A percentile compares a stretch with the other conserved stretches of the same genome.
phyloP scores from a whole-genome alignment of 352 stramenopile species.

The Paralagenidium karlingii region DNA sequence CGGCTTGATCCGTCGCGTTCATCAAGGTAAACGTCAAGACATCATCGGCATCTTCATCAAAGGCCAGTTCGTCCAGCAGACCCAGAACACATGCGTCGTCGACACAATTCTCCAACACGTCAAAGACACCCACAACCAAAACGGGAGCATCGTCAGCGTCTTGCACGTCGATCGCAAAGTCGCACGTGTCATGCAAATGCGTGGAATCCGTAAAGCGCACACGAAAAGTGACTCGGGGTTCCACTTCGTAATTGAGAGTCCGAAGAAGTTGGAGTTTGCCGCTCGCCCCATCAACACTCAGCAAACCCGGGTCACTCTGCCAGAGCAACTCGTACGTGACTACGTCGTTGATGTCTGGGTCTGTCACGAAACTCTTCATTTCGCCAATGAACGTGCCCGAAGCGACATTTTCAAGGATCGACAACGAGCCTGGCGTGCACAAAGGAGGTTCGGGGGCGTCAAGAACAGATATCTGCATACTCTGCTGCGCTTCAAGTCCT shows the following conservation, averaged over 20 bases:
- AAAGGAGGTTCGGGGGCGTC: constrained; percentile 26
- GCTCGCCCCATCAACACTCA: constrained; percentile 1
- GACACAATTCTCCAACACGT: constrained; percentile 29
- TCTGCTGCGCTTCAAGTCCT: constrained; percentile 14
- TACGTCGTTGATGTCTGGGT: constrained; percentile 10
- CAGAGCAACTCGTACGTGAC: constrained; percentile 6
- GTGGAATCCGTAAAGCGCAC: constrained; percentile 30
- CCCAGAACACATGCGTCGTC: constrained; percentile 26
- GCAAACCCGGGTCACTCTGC: constrained; percentile 5
- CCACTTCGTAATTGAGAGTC: constrained; percentile 24
- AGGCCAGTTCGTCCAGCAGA: constrained; percentile 18
- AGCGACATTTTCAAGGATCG: constrained; percentile 10
- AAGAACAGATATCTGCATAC: constrained; percentile 14
- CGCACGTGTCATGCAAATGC: constrained; percentile 17
- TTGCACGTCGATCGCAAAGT: constrained; percentile 23
- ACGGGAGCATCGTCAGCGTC: constrained; percentile 32
- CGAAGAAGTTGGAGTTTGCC: constrained; percentile 11
- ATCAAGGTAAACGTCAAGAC: constrained; percentile 18
- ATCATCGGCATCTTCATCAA: constrained; percentile 27
- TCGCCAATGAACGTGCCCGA: constrained; percentile 4
- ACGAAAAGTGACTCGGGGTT: constrained; percentile 18
- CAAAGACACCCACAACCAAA: constrained; percentile 21
- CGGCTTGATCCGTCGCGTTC: constrained; percentile 3
- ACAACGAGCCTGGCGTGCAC: constrained; percentile 14
- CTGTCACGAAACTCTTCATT: constrained; percentile 4